Evolutionary conservation across 805 yeast genomes (phyloP).

Genomic region (Lipomyces sp.): DNA sequence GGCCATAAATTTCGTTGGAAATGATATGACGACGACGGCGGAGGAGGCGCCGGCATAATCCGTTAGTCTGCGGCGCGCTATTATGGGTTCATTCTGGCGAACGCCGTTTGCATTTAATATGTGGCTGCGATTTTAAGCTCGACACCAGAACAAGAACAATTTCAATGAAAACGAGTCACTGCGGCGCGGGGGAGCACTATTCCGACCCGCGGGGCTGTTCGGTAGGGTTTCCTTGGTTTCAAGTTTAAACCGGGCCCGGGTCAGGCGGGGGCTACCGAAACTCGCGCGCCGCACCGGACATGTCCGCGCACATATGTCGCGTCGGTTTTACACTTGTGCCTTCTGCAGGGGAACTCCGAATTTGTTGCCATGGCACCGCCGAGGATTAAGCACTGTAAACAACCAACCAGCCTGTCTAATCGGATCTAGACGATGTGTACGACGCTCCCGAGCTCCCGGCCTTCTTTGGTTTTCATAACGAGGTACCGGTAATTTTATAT

Average conservation of each 20-base stretch:
- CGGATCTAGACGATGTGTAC: neutral
- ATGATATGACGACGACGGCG: too few relatives aligned
- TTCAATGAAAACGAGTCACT: too few relatives aligned
- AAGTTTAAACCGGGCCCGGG: neutral
- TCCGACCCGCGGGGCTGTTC: too few relatives aligned
- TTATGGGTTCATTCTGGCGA: too few relatives aligned
- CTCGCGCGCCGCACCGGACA: neutral
- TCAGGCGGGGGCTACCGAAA: neutral
- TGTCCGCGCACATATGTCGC: constrained; percentile 1
- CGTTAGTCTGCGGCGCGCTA: too few relatives aligned
- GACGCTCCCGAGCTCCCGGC: constrained; percentile 2
- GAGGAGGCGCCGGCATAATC: too few relatives aligned
- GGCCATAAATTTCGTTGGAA: too few relatives aligned
- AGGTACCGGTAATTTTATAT: neutral
- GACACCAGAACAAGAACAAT: too few relatives aligned
- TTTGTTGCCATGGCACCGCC: neutral
- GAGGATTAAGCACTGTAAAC: neutral
- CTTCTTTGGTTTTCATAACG: neutral
- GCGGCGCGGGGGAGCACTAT: too few relatives aligned
- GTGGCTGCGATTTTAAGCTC: too few relatives aligned
- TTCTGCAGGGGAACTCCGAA: neutral
- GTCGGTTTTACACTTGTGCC: neutral
- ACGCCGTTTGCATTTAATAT: too few relatives aligned
- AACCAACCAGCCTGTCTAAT: neutral
- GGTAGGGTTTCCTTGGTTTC: too few relatives aligned